Percentiles rank a stretch among this genome's conserved stretches.
Conservation (phyloP, 257 asterid species). For the Ligustrum vulgare region DNA sequence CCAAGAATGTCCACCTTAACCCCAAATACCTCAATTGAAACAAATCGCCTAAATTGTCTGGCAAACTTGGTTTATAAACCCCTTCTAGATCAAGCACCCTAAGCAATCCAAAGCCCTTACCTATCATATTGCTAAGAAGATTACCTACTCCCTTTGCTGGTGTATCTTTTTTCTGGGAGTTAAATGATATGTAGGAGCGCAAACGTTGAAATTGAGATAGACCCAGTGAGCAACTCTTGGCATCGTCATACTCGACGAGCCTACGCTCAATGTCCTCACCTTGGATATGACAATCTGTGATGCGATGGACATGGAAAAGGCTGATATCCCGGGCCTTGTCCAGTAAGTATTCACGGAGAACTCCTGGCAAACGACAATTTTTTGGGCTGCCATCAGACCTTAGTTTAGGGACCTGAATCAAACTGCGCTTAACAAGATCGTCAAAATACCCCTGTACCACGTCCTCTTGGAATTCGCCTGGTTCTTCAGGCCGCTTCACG, state of each 20-base stretch:
- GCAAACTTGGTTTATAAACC: slow-evolving; percentile 38
- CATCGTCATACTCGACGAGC: slow-evolving; percentile 31
- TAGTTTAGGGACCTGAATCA: slow-evolving; percentile 37
- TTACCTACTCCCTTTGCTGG: slow-evolving; percentile 34
- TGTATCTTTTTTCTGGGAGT: slow-evolving; percentile 29
- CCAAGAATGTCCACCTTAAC: slow-evolving; percentile 49
- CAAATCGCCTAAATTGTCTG: slow-evolving; percentile 37
- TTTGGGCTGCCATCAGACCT: slow-evolving; percentile 38
- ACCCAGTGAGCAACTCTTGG: not conserved
- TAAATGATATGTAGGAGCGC: slow-evolving; percentile 36
- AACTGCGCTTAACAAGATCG: slow-evolving; percentile 26
- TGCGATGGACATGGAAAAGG: slow-evolving; percentile 33
- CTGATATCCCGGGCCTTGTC: slow-evolving; percentile 21
- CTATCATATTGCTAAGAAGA: slow-evolving; percentile 24
- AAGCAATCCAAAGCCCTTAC: slow-evolving; percentile 30
- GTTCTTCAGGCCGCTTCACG: slow-evolving; percentile 11
- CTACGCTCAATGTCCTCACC: slow-evolving; percentile 19
- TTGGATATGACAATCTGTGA: not conserved
- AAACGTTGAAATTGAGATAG: slow-evolving; percentile 4
- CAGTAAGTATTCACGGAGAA: slow-evolving; percentile 26
- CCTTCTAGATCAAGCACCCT: slow-evolving; percentile 49
- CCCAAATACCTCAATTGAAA: slow-evolving; percentile 37
- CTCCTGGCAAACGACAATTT: slow-evolving; percentile 36
- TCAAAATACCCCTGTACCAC: slow-evolving; percentile 23
- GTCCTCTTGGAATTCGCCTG: slow-evolving; percentile 14